Evolutionary conservation across 192 early-diverging fungal genomes (phyloP), one percentile per base, ranked within the genome.

Genomic region (Phycomyces blakesleeanus): DNA sequence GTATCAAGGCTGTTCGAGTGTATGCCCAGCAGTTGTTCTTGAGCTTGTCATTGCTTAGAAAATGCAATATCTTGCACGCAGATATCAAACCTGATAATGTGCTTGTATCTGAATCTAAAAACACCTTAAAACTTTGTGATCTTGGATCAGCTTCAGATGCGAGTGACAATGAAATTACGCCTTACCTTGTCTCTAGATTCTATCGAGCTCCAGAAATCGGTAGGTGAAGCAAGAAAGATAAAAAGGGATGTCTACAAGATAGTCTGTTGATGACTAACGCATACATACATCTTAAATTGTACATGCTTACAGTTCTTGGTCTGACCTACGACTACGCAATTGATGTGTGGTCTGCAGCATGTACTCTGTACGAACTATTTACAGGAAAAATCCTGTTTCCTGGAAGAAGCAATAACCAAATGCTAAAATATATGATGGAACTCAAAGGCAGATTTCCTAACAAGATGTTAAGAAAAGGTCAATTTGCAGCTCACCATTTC

Each of bases 61-160:
- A 88, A 67, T 88, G 88, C 73, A 85, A 86, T 22, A 79, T 98
- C 15, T 64, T 98, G 9, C 97, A 98, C 67, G 93, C 94, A 49
- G 97, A 98, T 71, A 93, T 98, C 76, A 98, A 98, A 71, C 97
- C 97, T 0, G 97, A 98, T 67, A 98, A 98, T 75, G 92, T 97
- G 66, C 79, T 98, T 58, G 95, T 94, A 3, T 87, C 85, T 10
- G 92, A 92, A 63, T 76, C 78, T 61, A 87, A 91, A 63, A 91
- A 83, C 56, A 78, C 80, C 1, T 78, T 96, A 5, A 97, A 96
- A 73, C 83, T 98, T 51, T 93, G 93, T 67, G 97, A 98, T 78
- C 80, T 98, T 66, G 97, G 97, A 25, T 91, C 89, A 0, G 97
- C 95, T 12, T 91, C 88, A 21, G 92, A 96, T 61, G 88, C 87